These are phyloP conservation scores for Fraxinus cuspidata DNA, from an alignment of 257 asterid genomes.

Conservation along the genomic window DNA sequence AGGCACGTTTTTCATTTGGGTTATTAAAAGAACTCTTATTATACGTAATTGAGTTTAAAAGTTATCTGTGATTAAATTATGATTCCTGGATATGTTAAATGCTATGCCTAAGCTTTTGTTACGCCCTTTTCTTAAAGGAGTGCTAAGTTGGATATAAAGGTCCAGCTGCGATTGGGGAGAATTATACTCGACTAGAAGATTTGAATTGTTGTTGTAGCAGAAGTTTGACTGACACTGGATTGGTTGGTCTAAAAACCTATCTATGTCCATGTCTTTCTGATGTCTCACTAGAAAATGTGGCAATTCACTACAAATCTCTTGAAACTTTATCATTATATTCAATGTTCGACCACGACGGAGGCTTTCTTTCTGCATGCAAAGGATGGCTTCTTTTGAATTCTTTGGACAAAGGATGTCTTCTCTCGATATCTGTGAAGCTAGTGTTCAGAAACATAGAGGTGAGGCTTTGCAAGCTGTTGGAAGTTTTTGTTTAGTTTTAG, in stretches of 20 bases:
- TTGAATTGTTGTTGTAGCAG: conserved; percentile 80
- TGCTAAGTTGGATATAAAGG: conserved; percentile 83
- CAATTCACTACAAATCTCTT: conserved; percentile 65
- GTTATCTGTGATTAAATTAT: neutral
- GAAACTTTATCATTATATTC: conserved; percentile 76
- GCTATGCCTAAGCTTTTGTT: conserved; percentile 19
- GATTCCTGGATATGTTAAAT: neutral
- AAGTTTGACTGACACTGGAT: conserved; percentile 65
- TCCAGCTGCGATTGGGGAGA: conserved; percentile 70
- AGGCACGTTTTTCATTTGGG: neutral
- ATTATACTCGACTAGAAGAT: conserved; percentile 66
- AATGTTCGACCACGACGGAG: conserved; percentile 30
- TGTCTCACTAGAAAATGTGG: conserved; percentile 72
- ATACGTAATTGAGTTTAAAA: neutral
- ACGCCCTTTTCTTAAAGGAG: conserved; percentile 47
- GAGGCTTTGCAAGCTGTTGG: conserved; percentile 44
- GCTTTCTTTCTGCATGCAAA: conserved; percentile 72
- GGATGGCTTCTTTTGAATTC: conserved; percentile 60
- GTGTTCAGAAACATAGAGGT: too few species aligned
- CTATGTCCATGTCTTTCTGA: conserved; percentile 67
- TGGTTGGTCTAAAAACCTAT: conserved; percentile 61
- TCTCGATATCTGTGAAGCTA: too few species aligned
- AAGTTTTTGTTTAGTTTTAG: conserved; percentile 56
- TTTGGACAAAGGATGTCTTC: conserved; percentile 12
- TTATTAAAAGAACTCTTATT: neutral